Conservation (phyloP, 2,329 filamentous ascomycete species). For the Colletotrichum cereale region DNA sequence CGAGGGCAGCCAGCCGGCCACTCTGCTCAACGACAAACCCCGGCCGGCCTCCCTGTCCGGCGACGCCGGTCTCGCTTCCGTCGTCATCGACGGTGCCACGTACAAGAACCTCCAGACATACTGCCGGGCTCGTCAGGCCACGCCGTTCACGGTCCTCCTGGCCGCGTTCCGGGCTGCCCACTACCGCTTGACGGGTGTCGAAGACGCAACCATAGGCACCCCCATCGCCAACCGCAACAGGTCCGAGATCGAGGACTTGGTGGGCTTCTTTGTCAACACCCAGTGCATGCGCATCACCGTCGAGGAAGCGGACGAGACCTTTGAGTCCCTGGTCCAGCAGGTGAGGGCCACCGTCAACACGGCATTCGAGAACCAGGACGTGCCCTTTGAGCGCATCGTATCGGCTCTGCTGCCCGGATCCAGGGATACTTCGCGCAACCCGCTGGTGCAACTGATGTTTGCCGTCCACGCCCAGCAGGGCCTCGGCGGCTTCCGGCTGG, state of each 20-base stretch:
- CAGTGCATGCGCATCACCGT: constrained; percentile 17
- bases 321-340: constrained; percentile 10
- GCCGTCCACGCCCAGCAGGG: constrained; percentile 9
- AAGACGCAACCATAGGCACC: neutral
- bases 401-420: constrained; percentile 7
- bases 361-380: constrained; percentile 10
- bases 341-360: constrained; percentile 1
- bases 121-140: constrained; percentile 8
- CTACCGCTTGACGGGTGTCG: neutral
- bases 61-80: neutral
- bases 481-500: neutral
- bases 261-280: constrained; percentile 20
- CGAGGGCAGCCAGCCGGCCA: constrained; percentile 1
- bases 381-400: constrained; percentile 13
- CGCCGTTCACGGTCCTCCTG: neutral
- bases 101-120: neutral
- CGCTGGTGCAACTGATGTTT: constrained; percentile 17
- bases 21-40: neutral
- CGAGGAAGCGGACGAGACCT: neutral
- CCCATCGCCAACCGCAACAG: constrained; percentile 10
- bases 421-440: constrained; percentile 7
- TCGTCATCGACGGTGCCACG: neutral
- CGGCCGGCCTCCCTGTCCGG: neutral
- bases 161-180: constrained; percentile 8
- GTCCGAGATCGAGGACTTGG: constrained; percentile 4